Base-by-base conservation (phyloP, 495 filamentous ascomycete species). In the Daldinia caldariorum region DNA sequence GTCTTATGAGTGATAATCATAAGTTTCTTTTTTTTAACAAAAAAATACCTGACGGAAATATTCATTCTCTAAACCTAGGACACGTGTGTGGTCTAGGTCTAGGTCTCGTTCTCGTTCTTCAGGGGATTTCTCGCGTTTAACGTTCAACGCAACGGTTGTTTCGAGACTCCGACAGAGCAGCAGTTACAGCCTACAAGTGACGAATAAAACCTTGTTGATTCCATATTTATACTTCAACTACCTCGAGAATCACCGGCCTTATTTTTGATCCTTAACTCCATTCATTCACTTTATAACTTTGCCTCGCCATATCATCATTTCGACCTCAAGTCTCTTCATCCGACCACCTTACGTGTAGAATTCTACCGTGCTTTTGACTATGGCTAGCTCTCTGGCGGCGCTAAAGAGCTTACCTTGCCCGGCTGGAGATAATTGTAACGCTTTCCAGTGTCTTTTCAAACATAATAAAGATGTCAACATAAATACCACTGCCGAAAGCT, bases 351-450 rank as follows among this genome's bases (percentile, higher is more conserved):
- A 10, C 37, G 20, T 47, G 39, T 49, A 45, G 4, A 20, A 45
- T 18, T 14, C 56, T 53, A 22, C 7, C 20, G 66, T 49, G 35
- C 39, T 62, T 26, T 62, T 62, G 62, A 80, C 69, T 6, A 94
- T 94, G 91, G 91, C 92, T 71, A 79, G 85, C 13, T 80, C 90
- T 6, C 81, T 90, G 12, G 87, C 87, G 4, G 79, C 89, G 34
- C 91, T 94, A 77, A 88, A 85, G 69, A 81, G 81, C 31, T 81
- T 92, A 31, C 79, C 84, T 32, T 94, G 92, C 75, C 91, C 91
- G 0, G 77, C 86, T 54, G 84, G 85, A 14, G 79, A 87, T 66
- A 63, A 54, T 4, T 85, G 83, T 68, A 76, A 69, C 20, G 74
- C 77, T 13, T 72, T 79, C 34, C 63, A 74, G 12, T 85, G 83